These are phyloP conservation scores for Tuber aestivum DNA, from an alignment of 495 filamentous ascomycete genomes.

Conservation along the genomic window DNA sequence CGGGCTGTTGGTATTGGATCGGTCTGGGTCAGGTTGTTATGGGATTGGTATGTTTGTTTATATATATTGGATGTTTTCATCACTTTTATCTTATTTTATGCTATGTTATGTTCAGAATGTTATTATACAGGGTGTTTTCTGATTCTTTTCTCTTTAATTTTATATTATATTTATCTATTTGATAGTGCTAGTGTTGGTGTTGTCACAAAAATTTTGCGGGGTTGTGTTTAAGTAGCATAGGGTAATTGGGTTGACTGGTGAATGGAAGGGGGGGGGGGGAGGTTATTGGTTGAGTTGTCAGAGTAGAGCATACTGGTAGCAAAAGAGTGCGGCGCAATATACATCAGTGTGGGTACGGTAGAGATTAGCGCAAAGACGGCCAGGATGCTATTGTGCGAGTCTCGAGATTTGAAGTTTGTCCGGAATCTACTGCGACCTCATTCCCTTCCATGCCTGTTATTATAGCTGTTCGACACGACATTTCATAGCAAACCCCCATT, in stretches of 20 bases:
- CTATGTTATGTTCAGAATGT: constrained; percentile 22
- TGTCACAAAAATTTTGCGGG: background rate
- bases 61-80: constrained; percentile 16
- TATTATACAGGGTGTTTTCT: constrained; percentile 8
- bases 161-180: background rate
- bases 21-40: constrained; percentile 16
- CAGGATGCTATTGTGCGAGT: background rate
- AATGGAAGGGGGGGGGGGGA: background rate
- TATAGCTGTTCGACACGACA: background rate
- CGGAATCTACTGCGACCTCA: background rate
- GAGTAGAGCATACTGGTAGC: background rate
- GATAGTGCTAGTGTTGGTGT: background rate
- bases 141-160: constrained; percentile 4
- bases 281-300: background rate
- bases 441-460: background rate
- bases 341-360: background rate
- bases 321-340: background rate
- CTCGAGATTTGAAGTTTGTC: background rate
- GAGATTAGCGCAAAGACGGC: background rate
- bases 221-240: background rate
- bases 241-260: background rate
- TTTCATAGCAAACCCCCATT: background rate
- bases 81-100: constrained; percentile 9
- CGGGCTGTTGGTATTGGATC: constrained; percentile 23
- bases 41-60: constrained; percentile 15